Percentiles rank a stretch among this genome's conserved stretches.
These are phyloP conservation scores for Ophidiomyces ophidiicola DNA, from an alignment of 2,329 filamentous ascomycete genomes.

Conservation along the genomic window DNA sequence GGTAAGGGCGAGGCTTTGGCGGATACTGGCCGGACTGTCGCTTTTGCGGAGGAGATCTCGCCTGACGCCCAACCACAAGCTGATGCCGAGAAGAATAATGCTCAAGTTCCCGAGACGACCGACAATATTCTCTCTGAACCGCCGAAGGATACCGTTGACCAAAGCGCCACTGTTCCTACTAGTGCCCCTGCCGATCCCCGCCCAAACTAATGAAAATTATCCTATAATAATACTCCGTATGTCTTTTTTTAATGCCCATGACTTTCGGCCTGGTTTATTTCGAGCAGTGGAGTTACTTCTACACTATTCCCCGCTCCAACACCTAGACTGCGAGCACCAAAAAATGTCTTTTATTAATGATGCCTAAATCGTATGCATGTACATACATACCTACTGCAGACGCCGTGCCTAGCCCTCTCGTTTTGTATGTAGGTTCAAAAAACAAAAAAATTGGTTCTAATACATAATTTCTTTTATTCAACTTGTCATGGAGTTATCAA, in stretches of 20 bases:
- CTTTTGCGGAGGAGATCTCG: constrained; percentile 17
- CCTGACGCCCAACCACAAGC: constrained; percentile 13
- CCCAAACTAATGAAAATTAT: background rate
- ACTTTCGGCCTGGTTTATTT: background rate
- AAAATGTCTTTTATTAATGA: no score
- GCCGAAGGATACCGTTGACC: background rate
- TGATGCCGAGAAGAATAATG: constrained; percentile 17
- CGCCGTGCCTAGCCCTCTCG: no score
- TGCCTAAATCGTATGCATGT: no score
- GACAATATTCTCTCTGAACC: background rate
- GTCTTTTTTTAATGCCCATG: background rate
- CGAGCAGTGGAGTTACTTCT: no score
- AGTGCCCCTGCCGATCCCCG: background rate
- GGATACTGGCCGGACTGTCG: constrained; percentile 26
- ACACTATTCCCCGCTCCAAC: no score
- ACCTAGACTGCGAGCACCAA: no score
- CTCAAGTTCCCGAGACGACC: constrained; percentile 11
- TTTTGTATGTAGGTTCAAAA: no score
- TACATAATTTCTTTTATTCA: no score
- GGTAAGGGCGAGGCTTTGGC: constrained; percentile 51
- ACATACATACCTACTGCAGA: no score
- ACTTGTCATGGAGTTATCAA: no score
- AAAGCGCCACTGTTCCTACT: background rate
- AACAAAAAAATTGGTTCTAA: no score
- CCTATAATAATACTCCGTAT: background rate